A percentile compares a stretch with the other conserved stretches of the same genome.
Conservation (phyloP, 208 protist genomes). For the Trypanosoma rangeli region DNA sequence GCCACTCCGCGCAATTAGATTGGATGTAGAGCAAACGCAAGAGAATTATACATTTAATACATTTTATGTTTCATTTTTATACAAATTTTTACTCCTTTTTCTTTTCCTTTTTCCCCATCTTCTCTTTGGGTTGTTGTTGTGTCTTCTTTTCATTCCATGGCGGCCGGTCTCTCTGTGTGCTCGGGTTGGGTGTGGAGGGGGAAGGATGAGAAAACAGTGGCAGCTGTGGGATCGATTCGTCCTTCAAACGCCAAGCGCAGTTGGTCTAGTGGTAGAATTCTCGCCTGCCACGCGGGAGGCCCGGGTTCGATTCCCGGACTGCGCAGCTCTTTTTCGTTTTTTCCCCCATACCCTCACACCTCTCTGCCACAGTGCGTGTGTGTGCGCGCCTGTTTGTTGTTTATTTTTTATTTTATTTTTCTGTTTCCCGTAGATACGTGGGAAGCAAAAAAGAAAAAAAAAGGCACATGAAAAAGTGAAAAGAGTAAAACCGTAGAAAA, state of each 20-base stretch:
- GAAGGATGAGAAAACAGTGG: background rate
- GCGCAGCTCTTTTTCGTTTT: constrained; percentile 58
- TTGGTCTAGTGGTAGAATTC: constrained; percentile 95
- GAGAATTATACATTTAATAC: background rate
- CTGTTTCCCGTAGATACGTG: background rate
- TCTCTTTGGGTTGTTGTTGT: background rate
- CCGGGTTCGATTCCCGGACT: constrained; percentile 94
- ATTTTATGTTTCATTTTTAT: background rate
- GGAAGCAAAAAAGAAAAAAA: background rate
- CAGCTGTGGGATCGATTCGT: too few species aligned
- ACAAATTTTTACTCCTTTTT: background rate
- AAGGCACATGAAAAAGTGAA: background rate
- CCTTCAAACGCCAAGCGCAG: constrained; percentile 62
- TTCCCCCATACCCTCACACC: background rate
- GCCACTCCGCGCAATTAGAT: too few species aligned
- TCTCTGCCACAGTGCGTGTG: background rate
- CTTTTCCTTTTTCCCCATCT: background rate
- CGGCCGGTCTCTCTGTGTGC: background rate
- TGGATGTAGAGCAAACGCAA: background rate
- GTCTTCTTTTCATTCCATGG: background rate
- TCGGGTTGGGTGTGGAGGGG: background rate
- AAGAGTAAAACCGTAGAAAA: background rate
- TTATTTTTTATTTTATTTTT: background rate
- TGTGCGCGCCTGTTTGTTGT: background rate
- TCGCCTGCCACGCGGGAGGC: constrained; percentile 92